Evolutionary conservation across 179 eudicot species (phyloP), one percentile per base, ranked within the genome.

Genomic region (Nepenthes alata): DNA sequence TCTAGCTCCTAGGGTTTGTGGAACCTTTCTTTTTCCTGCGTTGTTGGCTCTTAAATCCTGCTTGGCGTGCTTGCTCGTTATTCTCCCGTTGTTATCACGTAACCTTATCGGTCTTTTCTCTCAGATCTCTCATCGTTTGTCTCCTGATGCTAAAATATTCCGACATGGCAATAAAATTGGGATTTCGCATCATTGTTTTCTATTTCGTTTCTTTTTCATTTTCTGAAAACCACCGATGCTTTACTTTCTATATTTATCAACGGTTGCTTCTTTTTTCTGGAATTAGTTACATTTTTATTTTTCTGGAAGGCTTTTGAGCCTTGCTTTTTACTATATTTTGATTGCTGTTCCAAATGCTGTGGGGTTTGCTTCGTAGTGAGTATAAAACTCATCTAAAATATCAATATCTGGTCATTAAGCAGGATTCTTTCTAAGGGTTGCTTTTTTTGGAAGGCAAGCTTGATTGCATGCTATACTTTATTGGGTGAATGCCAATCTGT

Each of bases 251-350:
- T 11, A 11, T 6, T 50, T 3, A 3, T 13, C 6, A 25, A 3
- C 11, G 11, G 9, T 50, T 50, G 15, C n/a, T 50, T 50, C n/a
- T 1, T 41, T 41, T 41, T 41, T 0, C 5, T 41, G 45, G 45
- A 41, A 4, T 41, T 41, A 4, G 45, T 41, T 0, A 4, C 8
- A 41, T 41, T 41, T 41, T 41, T 41, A 41, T 7, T 41, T 41
- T 41, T 41, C 8, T 41, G 45, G 45, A 41, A 7, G 45, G 8
- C 45, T 7, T 41, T 41, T 41, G 6, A 7, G 45, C 8, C 45
- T 48, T 58, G 11, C 7, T 47, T 44, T 16, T 49, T 59, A 41
- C 45, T 41, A 0, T 41, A 54, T 55, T 57, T 71, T 47, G 75
- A 69, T 25, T 25, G 70, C 56, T 41, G 5, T 41, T 41, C 45